phyloP scores from a whole-genome alignment of 495 filamentous ascomycete species.

The Lepidopterella palustris region DNA sequence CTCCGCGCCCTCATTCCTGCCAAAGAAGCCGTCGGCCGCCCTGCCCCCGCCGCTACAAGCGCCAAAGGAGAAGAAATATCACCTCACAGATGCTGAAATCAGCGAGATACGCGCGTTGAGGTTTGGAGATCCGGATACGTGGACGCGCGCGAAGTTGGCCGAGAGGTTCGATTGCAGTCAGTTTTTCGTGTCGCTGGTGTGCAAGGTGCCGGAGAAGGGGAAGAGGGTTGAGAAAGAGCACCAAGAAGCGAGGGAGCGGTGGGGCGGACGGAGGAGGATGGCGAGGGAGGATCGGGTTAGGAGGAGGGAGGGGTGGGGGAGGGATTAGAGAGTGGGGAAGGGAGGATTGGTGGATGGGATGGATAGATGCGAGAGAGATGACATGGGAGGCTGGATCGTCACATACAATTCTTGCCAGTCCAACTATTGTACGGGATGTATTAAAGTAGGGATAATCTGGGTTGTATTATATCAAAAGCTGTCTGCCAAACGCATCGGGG shows the following conservation, averaged over 20 bases:
- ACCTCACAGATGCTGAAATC: constrained; percentile 67
- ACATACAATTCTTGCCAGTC: no score
- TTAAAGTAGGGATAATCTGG: no score
- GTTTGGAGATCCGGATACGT: constrained; percentile 56
- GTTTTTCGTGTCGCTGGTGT: constrained; percentile 61
- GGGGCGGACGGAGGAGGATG: constrained; percentile 62
- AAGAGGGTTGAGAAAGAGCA: constrained; percentile 35
- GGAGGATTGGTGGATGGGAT: neutral
- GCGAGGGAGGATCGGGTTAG: constrained; percentile 68
- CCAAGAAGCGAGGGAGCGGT: constrained; percentile 54
- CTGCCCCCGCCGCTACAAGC: constrained; percentile 53
- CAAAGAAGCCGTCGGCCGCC: constrained; percentile 2
- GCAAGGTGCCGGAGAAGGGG: constrained; percentile 40
- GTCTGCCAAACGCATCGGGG: no score
- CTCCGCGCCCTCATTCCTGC: constrained; percentile 7
- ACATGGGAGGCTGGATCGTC: no score
- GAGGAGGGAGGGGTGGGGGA: constrained; percentile 54
- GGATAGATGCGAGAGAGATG: neutral
- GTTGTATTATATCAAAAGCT: no score
- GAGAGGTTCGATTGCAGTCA: constrained; percentile 69
- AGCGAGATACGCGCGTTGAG: constrained; percentile 72
- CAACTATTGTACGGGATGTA: no score
- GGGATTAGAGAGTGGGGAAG: constrained; percentile 32
- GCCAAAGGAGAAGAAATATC: constrained; percentile 59
- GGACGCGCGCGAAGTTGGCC: constrained; percentile 66